phyloP scores from a whole-genome alignment of 805 yeast species.

The Metschnikowia lochheadii region DNA sequence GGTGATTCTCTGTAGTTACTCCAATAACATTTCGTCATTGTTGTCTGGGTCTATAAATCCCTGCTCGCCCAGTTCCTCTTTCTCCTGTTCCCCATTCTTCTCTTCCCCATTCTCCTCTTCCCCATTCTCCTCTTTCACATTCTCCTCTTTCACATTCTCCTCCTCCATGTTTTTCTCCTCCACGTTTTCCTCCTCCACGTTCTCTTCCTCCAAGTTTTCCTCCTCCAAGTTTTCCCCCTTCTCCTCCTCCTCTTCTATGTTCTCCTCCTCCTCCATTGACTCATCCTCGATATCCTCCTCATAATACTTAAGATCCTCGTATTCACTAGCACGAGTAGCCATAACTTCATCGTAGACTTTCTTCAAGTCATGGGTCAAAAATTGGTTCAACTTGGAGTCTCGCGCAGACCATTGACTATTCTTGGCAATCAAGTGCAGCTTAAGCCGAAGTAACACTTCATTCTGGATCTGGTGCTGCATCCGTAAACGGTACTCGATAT shows the following conservation, averaged over 20 bases:
- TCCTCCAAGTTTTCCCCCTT: conserved; percentile 2
- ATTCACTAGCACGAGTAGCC: conserved; percentile 25
- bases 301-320: conserved; percentile 24
- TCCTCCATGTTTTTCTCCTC: too few species aligned
- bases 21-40: conserved; percentile 1
- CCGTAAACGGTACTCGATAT: conserved; percentile 32
- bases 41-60: neutral
- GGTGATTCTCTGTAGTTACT: neutral
- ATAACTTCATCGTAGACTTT: conserved; percentile 27
- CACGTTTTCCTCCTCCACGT: neutral
- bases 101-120: neutral
- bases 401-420: conserved; percentile 35
- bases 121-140: neutral
- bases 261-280: conserved; percentile 17
- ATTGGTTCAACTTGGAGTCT: conserved; percentile 28
- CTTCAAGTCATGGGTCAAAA: conserved; percentile 25
- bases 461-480: conserved; percentile 31
- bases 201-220: conserved; percentile 5
- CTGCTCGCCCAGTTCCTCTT: neutral
- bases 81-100: too few species aligned
- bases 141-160: neutral
- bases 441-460: conserved; percentile 31
- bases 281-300: conserved; percentile 17
- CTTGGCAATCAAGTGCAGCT: conserved; percentile 26
- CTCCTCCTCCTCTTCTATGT: neutral